Evolutionary conservation across 495 filamentous ascomycete species (phyloP), one percentile per base, ranked within the genome.

Genomic region (Hypomontagnella submonticulosa): DNA sequence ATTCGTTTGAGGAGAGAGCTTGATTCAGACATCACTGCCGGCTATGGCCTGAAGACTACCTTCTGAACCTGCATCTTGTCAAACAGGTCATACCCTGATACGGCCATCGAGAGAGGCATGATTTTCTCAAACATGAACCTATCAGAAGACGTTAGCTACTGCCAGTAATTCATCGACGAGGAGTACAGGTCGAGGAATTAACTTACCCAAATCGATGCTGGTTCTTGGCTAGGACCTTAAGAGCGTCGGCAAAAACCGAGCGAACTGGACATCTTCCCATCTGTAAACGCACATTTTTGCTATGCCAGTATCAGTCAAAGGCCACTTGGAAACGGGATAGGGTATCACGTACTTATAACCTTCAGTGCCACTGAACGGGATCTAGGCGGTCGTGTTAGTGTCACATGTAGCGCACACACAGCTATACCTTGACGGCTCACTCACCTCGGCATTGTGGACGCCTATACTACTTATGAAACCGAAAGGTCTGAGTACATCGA

Each of bases 101-200:
- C 88, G 1, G 93, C 95, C 61, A 92, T 80, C 2, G 85, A 84
- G 40, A 97, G 81, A 16, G 91, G 91, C 92, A 97, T 96, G 69
- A 97, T 89, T 72, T 93, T 92, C 60, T 97, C 92, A 6, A 89
- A 87, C 91, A 97, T 96, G 80, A 97, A 97, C 40, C 92, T 92
- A 63, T 69, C 19, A 44, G 20, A 44, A 36, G n/a, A n/a, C n/a
- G 30, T 66, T 57, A 65, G 19, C 43, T 10, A 37, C 9, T 12
- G 50, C 16, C 15, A 9, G 33, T 18, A 23, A 12, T 23, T 33
- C 5, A 11, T 27, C 40, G 37, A 36, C 32, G 3, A 13, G 8
- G 34, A 10, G 19, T 57, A 16, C 40, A 37, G 10, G 33, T 1
- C 4, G 27, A 47, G 19, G 49, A 27, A 40, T 34, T 3, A 10